Conservation (phyloP, 306 rosid genomes). For the Lupinus albus region DNA sequence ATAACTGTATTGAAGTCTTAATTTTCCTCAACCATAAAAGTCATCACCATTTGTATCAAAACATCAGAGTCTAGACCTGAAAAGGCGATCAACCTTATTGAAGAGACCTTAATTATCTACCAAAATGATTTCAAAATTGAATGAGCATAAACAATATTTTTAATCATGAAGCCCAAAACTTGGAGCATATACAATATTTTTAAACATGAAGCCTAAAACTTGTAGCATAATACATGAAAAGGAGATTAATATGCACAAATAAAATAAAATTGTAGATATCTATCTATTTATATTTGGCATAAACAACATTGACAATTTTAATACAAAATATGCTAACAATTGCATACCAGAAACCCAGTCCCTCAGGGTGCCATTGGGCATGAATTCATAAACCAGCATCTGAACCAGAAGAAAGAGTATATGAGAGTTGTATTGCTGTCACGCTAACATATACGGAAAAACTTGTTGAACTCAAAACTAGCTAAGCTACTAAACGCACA, state of each 20-base stretch:
- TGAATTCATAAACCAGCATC: slow-evolving; percentile 92
- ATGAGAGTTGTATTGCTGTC: slow-evolving; percentile 37
- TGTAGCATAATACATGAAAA: slow-evolving; percentile 20
- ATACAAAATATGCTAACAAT: slow-evolving; percentile 1
- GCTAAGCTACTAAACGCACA: no score
- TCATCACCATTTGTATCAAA: not conserved
- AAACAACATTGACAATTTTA: slow-evolving; percentile 6
- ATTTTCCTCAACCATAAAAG: slow-evolving; percentile 4
- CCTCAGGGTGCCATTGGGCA: slow-evolving; percentile 86
- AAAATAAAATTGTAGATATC: slow-evolving; percentile 10
- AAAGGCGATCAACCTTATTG: slow-evolving; percentile 1
- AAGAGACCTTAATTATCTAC: slow-evolving; percentile 4
- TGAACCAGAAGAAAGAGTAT: slow-evolving; percentile 47
- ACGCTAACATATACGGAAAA: no score
- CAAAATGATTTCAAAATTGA: slow-evolving; percentile 3
- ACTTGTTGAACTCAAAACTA: no score
- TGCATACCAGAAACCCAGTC: slow-evolving; percentile 80
- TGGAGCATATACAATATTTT: slow-evolving; percentile 9
- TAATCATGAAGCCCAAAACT: slow-evolving; percentile 15
- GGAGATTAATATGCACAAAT: slow-evolving; percentile 18
- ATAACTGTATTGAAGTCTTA: not conserved
- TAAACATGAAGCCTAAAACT: slow-evolving; percentile 16
- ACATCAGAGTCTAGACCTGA: slow-evolving; percentile 3
- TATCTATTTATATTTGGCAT: slow-evolving; percentile 7
- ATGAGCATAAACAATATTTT: slow-evolving; percentile 9